Evolutionary conservation across 805 yeast species (phyloP), one percentile per base, ranked within the genome.

Genomic region (Yamadazyma phyllophila): DNA sequence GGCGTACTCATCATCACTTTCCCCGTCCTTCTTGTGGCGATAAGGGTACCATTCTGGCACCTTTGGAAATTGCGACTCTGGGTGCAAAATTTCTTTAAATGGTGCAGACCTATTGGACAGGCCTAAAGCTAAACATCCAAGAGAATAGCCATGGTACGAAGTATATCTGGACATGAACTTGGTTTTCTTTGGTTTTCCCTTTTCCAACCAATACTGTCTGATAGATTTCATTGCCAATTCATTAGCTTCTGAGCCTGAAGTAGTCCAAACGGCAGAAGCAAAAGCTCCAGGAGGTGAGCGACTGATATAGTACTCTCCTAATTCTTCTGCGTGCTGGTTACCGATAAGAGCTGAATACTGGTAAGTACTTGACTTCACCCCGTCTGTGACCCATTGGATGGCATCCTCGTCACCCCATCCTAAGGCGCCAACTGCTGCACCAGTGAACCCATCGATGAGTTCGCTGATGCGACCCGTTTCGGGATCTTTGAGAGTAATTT

Each of bases 261-360:
- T 50, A n/a, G 58, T 69, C 60, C 69, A 71, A 27, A 69, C 59
- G 4, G 75, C 77, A 41, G 69, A 58, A 36, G 63, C 66, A 54
- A 74, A 73, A 7, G 74, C 67, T 12, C 69, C 73, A n/a, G 53
- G 51, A 41, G 76, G 76, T n/a, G 77, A 71, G 46, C 65, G 60
- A 8, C 67, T 71, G 47, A 55, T 40, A 42, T 58, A 55, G 41
- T 58, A 63, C 34, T 61, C 48, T n/a, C 61, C 62, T 45, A 62
- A 57, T 13, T 47, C 53, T 45, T 62, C 61, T 33, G 63, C 54
- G 41, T 54, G 53, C 26, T 59, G 46, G 42, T 60, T 61, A 24
- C 58, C 59, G 29, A 60, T 42, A 15, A 47, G 47, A 17, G 58
- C 56, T 17, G 68, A 59, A 42, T 52, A 62, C 14, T 62, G 56